A percentile compares a stretch with the other conserved stretches of the same genome.
Conservation (phyloP, 2,329 filamentous ascomycete species). For the Septoria linicola region DNA sequence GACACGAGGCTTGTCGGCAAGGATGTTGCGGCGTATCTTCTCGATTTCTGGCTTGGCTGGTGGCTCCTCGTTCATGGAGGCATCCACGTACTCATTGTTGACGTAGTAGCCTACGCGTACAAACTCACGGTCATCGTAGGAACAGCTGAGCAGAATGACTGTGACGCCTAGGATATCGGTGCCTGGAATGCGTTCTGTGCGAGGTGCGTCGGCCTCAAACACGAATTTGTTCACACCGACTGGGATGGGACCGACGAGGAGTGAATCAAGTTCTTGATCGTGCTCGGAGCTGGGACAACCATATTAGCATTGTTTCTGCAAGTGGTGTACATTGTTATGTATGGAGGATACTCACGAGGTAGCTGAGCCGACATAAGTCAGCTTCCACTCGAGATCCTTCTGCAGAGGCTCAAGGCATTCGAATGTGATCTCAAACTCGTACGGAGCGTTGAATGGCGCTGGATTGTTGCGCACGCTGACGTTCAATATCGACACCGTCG, state of each 20-base stretch:
- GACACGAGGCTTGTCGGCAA: conserved; percentile 95
- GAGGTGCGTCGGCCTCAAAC: conserved; percentile 91
- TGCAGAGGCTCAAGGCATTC: conserved; percentile 93
- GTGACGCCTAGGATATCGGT: conserved; percentile 96
- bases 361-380: conserved; percentile 97
- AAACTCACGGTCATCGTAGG: conserved; percentile 95
- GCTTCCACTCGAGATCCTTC: conserved; percentile 98
- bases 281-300: conserved; percentile 71
- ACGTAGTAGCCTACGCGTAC: conserved; percentile 99
- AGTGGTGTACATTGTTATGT: background rate
- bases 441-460: conserved; percentile 85
- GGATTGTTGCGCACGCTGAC: conserved; percentile 98
- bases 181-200: conserved; percentile 85
- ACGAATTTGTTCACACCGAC: conserved; percentile 98
- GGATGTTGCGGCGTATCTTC: conserved; percentile 84
- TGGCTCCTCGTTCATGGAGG: conserved; percentile 83
- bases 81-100: conserved; percentile 97
- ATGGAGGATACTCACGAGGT: conserved; percentile 74
- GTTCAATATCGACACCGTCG: conserved; percentile 90
- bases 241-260: conserved; percentile 95
- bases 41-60: conserved; percentile 91
- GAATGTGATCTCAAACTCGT: conserved; percentile 98
- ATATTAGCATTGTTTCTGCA: conserved; percentile 11
- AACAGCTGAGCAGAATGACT: conserved; percentile 92
- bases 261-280: conserved; percentile 95